These are phyloP conservation scores for Fraxinus xanthoxyloides DNA, from an alignment of 305 asterid genomes.

Conservation along the genomic window DNA sequence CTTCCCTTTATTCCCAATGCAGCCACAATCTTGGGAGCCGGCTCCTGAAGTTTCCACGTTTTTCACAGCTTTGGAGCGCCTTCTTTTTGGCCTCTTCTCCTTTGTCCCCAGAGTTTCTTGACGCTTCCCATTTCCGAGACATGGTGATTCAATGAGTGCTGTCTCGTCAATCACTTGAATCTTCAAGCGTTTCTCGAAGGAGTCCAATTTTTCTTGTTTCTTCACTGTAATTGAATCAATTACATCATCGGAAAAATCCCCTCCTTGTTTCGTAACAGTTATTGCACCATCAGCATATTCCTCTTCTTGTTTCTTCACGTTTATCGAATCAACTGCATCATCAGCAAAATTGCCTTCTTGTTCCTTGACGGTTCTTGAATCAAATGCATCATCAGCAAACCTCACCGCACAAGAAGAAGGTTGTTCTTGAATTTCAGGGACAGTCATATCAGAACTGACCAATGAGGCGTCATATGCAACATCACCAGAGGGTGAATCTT, in stretches of 20 bases:
- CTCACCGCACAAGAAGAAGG: neutral
- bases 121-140: slow-evolving; percentile 13
- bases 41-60: slow-evolving; percentile 18
- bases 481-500: neutral
- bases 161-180: slow-evolving; percentile 32
- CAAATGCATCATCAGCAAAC: neutral
- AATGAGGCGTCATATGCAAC: neutral
- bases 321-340: neutral
- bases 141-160: slow-evolving; percentile 27
- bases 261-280: neutral
- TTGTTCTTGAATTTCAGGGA: slow-evolving; percentile 7
- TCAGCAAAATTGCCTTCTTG: neutral
- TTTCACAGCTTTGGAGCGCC: slow-evolving; percentile 36
- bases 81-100: slow-evolving; percentile 36
- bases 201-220: slow-evolving; percentile 15
- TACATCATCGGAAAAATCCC: neutral
- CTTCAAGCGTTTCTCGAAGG: slow-evolving; percentile 34
- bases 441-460: neutral
- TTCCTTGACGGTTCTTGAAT: neutral
- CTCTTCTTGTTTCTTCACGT: neutral
- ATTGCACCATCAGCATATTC: neutral
- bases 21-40: slow-evolving; percentile 2
- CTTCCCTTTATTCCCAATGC: slow-evolving; percentile 31
- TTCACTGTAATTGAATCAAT: neutral
- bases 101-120: slow-evolving; percentile 32